Percentiles rank a stretch among this genome's conserved stretches.
phyloP scores from a whole-genome alignment of 441 rosid genomes.

The Geranium incanum region DNA sequence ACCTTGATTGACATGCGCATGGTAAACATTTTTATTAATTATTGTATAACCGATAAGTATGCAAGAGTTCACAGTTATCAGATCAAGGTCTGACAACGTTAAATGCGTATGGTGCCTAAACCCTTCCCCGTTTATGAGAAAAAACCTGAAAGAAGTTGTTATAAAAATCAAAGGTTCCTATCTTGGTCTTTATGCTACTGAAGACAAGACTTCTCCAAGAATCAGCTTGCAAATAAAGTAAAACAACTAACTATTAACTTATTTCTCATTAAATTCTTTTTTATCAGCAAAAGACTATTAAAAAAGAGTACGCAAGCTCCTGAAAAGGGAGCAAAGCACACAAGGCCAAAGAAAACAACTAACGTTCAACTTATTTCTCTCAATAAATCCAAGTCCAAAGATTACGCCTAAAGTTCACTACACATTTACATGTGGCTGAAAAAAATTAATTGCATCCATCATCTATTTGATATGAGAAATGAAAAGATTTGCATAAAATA shows the following conservation, averaged over 20 bases:
- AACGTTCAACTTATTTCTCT: neutral
- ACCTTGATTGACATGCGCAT: no score
- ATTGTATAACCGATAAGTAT: no score
- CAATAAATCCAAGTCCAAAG: neutral
- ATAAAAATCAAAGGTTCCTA: neutral
- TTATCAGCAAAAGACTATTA: no score
- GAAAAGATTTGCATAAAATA: no score
- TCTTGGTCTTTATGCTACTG: neutral
- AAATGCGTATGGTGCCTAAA: no score
- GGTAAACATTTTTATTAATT: no score
- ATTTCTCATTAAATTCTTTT: neutral
- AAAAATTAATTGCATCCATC: neutral
- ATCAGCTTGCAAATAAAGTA: neutral
- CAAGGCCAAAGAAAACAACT: neutral
- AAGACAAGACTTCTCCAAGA: neutral
- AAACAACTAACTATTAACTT: neutral
- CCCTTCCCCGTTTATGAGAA: no score
- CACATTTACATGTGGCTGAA: neutral
- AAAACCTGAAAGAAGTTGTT: neutral
- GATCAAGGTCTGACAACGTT: no score
- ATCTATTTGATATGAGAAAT: no score
- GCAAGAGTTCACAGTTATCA: no score
- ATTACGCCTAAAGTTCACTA: neutral
- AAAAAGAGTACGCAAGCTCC: no score
- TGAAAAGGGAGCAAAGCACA: no score